These are phyloP conservation scores for Selenicereus undatus DNA, from an alignment of 148 eudicot genomes.

Conservation along the genomic window DNA sequence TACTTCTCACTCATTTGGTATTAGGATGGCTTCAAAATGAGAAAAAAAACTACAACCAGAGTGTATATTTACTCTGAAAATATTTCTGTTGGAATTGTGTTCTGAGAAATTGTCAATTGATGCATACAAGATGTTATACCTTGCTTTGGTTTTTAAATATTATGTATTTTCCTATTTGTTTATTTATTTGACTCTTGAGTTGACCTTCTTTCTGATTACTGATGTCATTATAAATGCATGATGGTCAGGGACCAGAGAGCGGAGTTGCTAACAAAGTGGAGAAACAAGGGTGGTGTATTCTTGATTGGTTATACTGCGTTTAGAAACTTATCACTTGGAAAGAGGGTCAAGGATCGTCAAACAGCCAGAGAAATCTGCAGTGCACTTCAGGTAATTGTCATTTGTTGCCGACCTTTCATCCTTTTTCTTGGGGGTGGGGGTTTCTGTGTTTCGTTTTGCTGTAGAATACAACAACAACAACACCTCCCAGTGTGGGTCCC, in stretches of 20 bases:
- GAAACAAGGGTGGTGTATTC: conserved; percentile 83
- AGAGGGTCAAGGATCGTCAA: conserved; percentile 61
- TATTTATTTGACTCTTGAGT: not conserved
- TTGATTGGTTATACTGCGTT: conserved; percentile 81
- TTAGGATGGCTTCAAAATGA: not conserved
- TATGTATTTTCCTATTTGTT: not conserved
- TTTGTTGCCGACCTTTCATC: conserved; percentile 11
- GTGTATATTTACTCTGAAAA: not conserved
- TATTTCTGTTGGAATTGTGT: not conserved
- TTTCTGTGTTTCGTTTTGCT: not conserved
- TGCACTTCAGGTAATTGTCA: conserved; percentile 62
- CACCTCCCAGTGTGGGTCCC: no score
- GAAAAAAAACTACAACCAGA: not conserved
- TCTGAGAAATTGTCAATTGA: not conserved
- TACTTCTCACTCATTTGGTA: not conserved
- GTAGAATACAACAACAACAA: no score
- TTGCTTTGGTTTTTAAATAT: not conserved
- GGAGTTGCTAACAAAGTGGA: conserved; percentile 79
- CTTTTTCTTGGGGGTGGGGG: not conserved
- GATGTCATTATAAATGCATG: conserved; percentile 4
- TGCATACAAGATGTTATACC: conserved; percentile 1
- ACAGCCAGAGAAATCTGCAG: conserved; percentile 56
- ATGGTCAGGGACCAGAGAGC: conserved; percentile 69
- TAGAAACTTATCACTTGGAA: conserved; percentile 71
- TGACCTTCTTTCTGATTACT: not conserved